Base-by-base conservation (phyloP, 2,329 filamentous ascomycete genomes). In the Verruconis gallopava region DNA sequence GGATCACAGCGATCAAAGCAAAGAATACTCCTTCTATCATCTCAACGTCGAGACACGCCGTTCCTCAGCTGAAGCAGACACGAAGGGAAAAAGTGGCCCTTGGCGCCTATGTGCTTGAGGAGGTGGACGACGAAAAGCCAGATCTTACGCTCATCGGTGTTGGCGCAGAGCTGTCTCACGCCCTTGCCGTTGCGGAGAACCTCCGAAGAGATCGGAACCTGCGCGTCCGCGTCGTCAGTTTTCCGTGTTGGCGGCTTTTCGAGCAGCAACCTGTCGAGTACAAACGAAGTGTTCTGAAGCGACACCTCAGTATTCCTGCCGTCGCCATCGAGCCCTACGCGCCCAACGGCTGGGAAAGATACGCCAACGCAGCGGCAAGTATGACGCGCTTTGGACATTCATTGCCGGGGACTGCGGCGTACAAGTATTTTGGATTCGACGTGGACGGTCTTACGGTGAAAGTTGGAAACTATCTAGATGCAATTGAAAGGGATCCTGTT, bases 291-390 rank as follows among this genome's bases (percentile, higher is more conserved):
- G 64, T 68, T 1, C 56, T 77, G 36, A 57, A 56, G 36, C 58
- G 61, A 20, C 58, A 63, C 48, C 49, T 45, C 1, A 61, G 62
- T 34, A 58, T 65, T 2, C 69, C 71, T 0, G 57, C 63, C 1
- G 69, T 80, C 13, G 69, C 77, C 3, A 71, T 79, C 34, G 76
- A 80, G 55, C 70, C 73, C 1, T 77, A 74, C 51, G 64, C 68
- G 1, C 61, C 66, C 1, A 69, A 71, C 45, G 71, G 72, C 1
- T 77, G 73, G 73, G 74, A 77, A 56, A 55, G 73, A 15, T 77
- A 76, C 49, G 73, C 72, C 0, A 68, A 75, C 52, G 73, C 72
- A 1, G 71, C 67, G 1, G 64, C 64, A 45, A 69, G 62, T 37
- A 69, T 77, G 65, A 62, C 63, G 35, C 58, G 60, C 0, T 77